Evolutionary conservation across 495 filamentous ascomycete species (phyloP).

Genomic region (Cetradonia linearis): DNA sequence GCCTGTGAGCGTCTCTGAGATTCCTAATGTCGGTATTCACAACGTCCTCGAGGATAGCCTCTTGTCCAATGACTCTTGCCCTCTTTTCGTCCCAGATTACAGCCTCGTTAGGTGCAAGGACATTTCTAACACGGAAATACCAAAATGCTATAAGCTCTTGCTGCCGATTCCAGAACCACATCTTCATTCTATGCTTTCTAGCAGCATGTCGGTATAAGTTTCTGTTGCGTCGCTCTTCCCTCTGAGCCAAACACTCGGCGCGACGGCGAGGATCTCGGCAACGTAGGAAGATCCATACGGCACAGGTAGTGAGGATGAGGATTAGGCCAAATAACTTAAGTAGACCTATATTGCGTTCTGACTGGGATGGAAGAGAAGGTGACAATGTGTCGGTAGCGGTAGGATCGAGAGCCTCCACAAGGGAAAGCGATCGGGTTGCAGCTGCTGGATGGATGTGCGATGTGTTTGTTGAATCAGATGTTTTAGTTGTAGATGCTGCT

Average conservation of each 20-base stretch:
- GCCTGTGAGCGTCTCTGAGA: constrained; percentile 36
- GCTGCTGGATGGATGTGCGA: constrained; percentile 11
- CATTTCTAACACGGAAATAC: constrained; percentile 22
- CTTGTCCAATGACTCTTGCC: constrained; percentile 27
- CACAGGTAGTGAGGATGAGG: constrained; percentile 27
- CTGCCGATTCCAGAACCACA: constrained; percentile 26
- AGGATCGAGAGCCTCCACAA: not conserved
- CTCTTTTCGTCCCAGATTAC: constrained; percentile 22
- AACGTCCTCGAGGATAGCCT: constrained; percentile 23
- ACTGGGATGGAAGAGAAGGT: constrained; percentile 2
- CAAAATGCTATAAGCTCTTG: constrained; percentile 1
- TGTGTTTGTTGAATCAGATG: constrained; percentile 1
- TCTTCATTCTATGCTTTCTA: constrained; percentile 30
- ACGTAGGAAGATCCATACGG: constrained; percentile 29
- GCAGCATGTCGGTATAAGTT: constrained; percentile 35
- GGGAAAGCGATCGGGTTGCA: constrained; percentile 9
- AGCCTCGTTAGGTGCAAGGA: constrained; percentile 4
- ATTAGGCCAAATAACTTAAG: constrained; percentile 24
- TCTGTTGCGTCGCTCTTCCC: constrained; percentile 33
- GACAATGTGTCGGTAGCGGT: constrained; percentile 13
- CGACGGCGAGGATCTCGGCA: constrained; percentile 30
- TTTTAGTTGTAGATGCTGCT: not conserved
- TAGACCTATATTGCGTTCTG: constrained; percentile 17
- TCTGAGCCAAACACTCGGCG: constrained; percentile 31
- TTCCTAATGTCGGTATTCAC: constrained; percentile 38